These are phyloP conservation scores for Cylindrodendrum hubeiense DNA, from an alignment of 2,329 filamentous ascomycete genomes.

Conservation along the genomic window DNA sequence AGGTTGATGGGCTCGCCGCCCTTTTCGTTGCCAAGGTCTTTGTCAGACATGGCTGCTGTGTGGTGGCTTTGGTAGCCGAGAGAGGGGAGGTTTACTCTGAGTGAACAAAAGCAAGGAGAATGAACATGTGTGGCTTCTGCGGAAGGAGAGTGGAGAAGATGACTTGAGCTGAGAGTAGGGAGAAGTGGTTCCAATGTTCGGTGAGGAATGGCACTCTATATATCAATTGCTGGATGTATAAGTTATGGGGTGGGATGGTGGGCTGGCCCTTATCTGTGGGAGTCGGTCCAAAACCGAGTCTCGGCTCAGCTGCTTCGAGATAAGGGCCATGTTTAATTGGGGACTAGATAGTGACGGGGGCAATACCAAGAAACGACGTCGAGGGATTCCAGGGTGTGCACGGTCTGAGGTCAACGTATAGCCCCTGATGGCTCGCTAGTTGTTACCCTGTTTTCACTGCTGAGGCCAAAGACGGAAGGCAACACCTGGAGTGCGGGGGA, in stretches of 20 bases:
- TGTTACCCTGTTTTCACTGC: constrained; percentile 2
- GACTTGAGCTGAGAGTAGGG: neutral
- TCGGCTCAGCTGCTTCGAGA: neutral
- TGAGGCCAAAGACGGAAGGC: constrained; percentile 7
- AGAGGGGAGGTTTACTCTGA: neutral
- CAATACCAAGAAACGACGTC: constrained; percentile 8
- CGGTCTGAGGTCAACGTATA: neutral
- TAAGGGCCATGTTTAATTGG: neutral
- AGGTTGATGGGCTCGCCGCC: neutral
- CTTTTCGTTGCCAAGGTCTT: constrained; percentile 13
- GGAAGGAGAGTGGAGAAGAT: neutral
- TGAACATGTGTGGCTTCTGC: neutral
- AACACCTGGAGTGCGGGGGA: constrained; percentile 5
- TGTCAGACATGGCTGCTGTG: constrained; percentile 3
- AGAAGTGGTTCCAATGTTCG: neutral
- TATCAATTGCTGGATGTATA: neutral
- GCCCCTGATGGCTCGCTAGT: neutral
- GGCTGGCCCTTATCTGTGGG: constrained; percentile 5
- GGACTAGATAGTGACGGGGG: neutral
- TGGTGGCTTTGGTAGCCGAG: neutral
- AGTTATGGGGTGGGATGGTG: neutral
- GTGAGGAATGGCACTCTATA: constrained; percentile 4
- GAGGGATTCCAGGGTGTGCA: constrained; percentile 5
- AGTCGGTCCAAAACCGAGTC: neutral
- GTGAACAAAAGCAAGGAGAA: neutral